These are phyloP conservation scores for Luvunga scandens DNA, from an alignment of 345 rosid species.

Conservation along the genomic window DNA sequence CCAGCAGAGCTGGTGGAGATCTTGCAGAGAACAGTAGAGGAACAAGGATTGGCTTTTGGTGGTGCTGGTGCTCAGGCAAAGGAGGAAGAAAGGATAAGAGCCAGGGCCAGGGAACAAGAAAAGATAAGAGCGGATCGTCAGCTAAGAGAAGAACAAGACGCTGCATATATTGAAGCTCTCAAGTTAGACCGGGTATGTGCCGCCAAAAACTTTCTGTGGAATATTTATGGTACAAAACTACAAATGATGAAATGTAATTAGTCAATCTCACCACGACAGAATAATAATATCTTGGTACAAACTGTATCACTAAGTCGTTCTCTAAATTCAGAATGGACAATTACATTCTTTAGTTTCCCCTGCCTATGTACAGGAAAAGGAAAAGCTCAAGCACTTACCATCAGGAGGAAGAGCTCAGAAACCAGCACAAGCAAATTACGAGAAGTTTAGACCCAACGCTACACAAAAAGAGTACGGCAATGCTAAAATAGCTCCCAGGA, in stretches of 20 bases:
- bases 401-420: constrained; percentile 21
- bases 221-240: too few relatives aligned
- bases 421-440: constrained; percentile 24
- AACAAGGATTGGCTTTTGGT: constrained; percentile 58
- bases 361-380: constrained; percentile 36
- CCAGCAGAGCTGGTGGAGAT: constrained; percentile 53
- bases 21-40: constrained; percentile 57
- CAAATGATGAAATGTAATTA: too few relatives aligned
- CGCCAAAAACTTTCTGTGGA: too few relatives aligned
- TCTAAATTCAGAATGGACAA: too few relatives aligned
- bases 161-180: constrained; percentile 55
- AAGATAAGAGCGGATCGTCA: constrained; percentile 44
- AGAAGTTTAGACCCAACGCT: constrained; percentile 13
- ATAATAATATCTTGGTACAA: too few relatives aligned
- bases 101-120: constrained; percentile 34
- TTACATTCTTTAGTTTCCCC: background rate
- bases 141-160: constrained; percentile 55
- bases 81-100: constrained; percentile 41
- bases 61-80: constrained; percentile 21
- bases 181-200: constrained; percentile 43
- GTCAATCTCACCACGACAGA: too few relatives aligned
- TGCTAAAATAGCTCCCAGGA: constrained; percentile 19
- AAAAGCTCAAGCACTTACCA: constrained; percentile 25
- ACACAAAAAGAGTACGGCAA: constrained; percentile 25
- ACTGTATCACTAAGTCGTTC: too few relatives aligned